Evolutionary conservation across 2,329 filamentous ascomycete species (phyloP), one percentile per base, ranked within the genome.

Genomic region (Akanthomyces lecanii): DNA sequence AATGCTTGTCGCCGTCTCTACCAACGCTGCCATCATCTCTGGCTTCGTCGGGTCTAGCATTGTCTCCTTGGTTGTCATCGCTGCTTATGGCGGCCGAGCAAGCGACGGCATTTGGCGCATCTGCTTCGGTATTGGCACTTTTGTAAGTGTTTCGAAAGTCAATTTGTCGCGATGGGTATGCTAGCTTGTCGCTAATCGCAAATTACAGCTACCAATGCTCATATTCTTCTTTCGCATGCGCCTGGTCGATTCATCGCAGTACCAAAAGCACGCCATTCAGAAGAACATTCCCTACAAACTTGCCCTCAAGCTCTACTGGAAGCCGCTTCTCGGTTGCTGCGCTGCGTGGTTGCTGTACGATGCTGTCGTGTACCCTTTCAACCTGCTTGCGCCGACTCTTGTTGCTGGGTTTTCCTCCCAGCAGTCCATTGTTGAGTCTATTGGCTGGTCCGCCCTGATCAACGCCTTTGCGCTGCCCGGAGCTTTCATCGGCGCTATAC

Each of bases 151-250:
- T 12, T 4, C 8, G 38, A 23, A 33, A 33, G 30, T 8, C 5
- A 7, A 42, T 28, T 28, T 16, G 12, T 8, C 52, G 30, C 30
- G 8, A 33, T 33, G 30, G 30, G 30, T 33, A 12, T 3, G 18
- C 28, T 18, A 16, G 25, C 18, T 10, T 6, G 8, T 8, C 18
- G 21, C 33, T 40, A 25, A 54, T 25, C 16, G 25, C 5, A 12
- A 2, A 7, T 21, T 7, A 10, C 30, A 54, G 51, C 48, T 71
- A 4, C 82, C 82, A 0, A 71, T 85, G 4, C 75, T 76, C 1
- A 75, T 85, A 25, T 81, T 85, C 58, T 82, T 83, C 69, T 82
- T 85, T 65, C 80, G 83, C 18, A 21, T 21, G 21, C 21, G 21
- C 21, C 78, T 81, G 69, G 70, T 78, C 53, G 82, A 79, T 71